Evolutionary conservation across 768 basidiomycete species (phyloP), one percentile per base, ranked within the genome.

Genomic region (Tylopilus rubrobrunneus): DNA sequence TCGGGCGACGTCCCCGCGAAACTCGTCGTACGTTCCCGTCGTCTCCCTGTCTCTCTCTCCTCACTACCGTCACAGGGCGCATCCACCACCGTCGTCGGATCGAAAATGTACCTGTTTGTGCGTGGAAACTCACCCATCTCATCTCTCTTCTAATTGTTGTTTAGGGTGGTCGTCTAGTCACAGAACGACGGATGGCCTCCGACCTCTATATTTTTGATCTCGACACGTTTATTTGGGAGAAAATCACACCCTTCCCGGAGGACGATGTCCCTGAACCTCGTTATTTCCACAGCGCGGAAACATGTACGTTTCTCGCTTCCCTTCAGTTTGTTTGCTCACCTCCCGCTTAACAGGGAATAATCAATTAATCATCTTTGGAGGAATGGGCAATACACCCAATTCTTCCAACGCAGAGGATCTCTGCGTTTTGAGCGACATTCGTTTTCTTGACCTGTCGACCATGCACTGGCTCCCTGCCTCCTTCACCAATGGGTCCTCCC

Each of bases 231-330:
- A 71, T 75, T 11, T 99, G 97, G 97, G 80, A 86, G 61, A 84
- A 77, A 65, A 66, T 94, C 9, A 70, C 73, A 2, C 76, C 81
- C 17, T 76, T 74, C 49, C 74, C 78, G 2, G 87, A 86, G 52
- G 87, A 89, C 61, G 79, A 85, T 46, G 73, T 85, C 10, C 94
- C 96, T 0, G 78, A 82, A 45, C 81, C 93, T 25, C 84, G 97
- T 40, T 99, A 99, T 69, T 99, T 99, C 67, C 97, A 99, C 72
- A 92, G 88, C 56, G 82, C 91, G 12, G 93, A 97, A 71, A 72
- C 85, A 52, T 96, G 89, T 86, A 67, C 62, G 82, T 56, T 49
- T 12, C 34, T 2, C 10, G 8, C 10, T 17, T 28, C 21, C 23
- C 11, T 34, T 49, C 28, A 48, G 9, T 48, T 51, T 36, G 27